These are phyloP conservation scores for Prunus padus DNA, from an alignment of 306 rosid species.

Conservation along the genomic window DNA sequence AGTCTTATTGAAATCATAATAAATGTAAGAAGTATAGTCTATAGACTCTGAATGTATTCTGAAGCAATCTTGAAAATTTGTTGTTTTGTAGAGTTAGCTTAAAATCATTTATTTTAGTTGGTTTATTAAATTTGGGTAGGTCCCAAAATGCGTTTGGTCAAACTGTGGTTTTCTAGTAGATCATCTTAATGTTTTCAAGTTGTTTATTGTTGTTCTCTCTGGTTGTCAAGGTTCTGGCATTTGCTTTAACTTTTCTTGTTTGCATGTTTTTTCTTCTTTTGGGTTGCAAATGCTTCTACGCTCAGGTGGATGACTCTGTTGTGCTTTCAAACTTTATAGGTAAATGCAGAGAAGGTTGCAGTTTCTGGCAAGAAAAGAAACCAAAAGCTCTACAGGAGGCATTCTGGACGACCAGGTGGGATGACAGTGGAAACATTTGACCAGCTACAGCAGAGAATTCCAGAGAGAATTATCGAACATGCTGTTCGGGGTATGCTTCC, in stretches of 20 bases:
- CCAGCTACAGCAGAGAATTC: constrained; percentile 90
- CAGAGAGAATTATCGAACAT: constrained; percentile 92
- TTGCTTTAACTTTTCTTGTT: neutral
- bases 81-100: neutral
- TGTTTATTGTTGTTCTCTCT: neutral
- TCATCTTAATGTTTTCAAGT: neutral
- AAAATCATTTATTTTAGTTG: neutral
- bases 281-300: neutral
- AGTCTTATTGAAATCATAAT: neutral
- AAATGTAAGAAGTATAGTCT: neutral
- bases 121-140: neutral
- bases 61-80: neutral
- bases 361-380: constrained; percentile 92
- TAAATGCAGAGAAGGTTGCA: constrained; percentile 94
- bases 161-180: neutral
- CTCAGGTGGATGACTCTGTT: constrained; percentile 9
- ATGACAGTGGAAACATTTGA: constrained; percentile 92
- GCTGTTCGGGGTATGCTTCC: constrained; percentile 99
- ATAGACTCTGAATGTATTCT: neutral
- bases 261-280: neutral
- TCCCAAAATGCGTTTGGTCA: neutral
- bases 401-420: constrained; percentile 99
- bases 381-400: constrained; percentile 93
- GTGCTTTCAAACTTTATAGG: constrained; percentile 42
- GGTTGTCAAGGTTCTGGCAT: neutral